Conservation (phyloP, 345 rosid genomes). For the Ailanthus altissimus region DNA sequence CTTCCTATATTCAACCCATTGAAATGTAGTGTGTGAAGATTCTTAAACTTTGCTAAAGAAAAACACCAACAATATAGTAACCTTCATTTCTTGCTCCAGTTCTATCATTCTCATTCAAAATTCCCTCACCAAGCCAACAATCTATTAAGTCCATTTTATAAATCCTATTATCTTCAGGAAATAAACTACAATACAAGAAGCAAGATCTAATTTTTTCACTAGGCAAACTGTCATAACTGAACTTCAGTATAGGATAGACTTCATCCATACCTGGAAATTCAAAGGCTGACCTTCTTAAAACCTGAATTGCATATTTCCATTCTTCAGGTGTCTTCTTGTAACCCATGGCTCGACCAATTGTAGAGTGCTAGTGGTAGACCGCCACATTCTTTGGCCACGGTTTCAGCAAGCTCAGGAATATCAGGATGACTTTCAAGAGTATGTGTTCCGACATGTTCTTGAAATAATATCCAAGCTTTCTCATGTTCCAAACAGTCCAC, state of each 20-base stretch:
- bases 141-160: too few species aligned
- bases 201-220: too few species aligned
- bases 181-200: too few species aligned
- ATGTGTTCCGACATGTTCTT: constrained; percentile 7
- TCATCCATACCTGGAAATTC: too few species aligned
- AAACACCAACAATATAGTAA: constrained; percentile 28
- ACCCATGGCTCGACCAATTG: constrained; percentile 28
- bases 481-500: constrained; percentile 16
- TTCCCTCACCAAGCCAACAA: constrained; percentile 20
- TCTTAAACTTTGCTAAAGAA: constrained; percentile 16
- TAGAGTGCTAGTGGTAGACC: constrained; percentile 27
- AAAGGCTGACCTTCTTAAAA: too few species aligned
- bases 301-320: constrained; percentile 13
- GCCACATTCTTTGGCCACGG: constrained; percentile 10
- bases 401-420: constrained; percentile 12
- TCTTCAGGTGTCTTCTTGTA: background rate
- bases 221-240: too few species aligned
- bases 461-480: constrained; percentile 1
- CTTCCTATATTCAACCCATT: too few species aligned
- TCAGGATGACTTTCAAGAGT: constrained; percentile 3
- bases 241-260: too few species aligned
- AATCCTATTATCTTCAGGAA: too few species aligned
- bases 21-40: too few species aligned
- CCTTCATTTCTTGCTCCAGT: constrained; percentile 19
- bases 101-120: constrained; percentile 22